These are phyloP conservation scores for Gonapodya prolifera DNA, from an alignment of 192 early-diverging fungal genomes.

Conservation along the genomic window DNA sequence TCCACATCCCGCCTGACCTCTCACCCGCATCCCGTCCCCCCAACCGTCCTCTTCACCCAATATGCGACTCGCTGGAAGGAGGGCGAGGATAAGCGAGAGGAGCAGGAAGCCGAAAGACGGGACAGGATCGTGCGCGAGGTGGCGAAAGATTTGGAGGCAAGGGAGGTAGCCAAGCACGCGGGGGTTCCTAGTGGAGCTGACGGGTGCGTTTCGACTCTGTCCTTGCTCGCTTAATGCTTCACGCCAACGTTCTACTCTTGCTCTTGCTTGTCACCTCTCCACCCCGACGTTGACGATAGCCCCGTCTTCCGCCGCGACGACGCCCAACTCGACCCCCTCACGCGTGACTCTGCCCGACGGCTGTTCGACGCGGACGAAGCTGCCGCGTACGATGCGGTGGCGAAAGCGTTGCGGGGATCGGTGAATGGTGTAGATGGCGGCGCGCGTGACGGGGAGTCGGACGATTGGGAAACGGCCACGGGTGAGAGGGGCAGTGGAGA, in stretches of 20 bases:
- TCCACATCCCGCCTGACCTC: not conserved
- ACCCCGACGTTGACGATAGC: too few species aligned
- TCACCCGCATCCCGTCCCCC: not conserved
- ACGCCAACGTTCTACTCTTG: too few species aligned
- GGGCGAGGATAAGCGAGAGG: not conserved
- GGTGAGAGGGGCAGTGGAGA: too few species aligned
- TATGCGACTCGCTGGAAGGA: not conserved
- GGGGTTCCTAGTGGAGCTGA: not conserved
- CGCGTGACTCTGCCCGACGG: not conserved
- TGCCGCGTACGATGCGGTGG: not conserved
- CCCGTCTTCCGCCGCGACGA: not conserved
- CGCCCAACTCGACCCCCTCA: not conserved
- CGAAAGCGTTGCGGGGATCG: not conserved
- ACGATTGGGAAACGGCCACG: too few species aligned
- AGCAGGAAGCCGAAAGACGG: not conserved
- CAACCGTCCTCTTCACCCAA: not conserved
- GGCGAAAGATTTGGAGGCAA: not conserved
- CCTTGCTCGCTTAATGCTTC: too few species aligned
- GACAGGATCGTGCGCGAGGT: not conserved
- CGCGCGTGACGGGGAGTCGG: too few species aligned
- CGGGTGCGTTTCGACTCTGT: not conserved
- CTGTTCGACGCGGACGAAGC: not conserved
- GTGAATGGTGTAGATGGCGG: too few species aligned
- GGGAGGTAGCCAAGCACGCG: not conserved
- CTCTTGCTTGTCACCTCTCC: too few species aligned